Base-by-base conservation (phyloP, 2,329 filamentous ascomycete species). In the Rhynchosporium agropyri region DNA sequence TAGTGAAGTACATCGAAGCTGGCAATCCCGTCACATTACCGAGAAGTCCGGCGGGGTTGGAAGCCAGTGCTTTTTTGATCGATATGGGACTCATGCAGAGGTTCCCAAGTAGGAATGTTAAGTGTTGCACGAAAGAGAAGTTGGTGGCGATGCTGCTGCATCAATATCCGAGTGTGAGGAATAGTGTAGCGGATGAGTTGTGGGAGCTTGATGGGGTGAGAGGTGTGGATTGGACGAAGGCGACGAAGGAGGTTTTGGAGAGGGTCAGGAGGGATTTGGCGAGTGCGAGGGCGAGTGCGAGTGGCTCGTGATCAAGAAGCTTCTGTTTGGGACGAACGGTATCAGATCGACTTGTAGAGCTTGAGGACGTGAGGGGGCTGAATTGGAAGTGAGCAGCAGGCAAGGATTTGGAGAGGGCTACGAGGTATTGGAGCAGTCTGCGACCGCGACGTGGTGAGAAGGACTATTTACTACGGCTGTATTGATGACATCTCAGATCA, bases 41-140 rank as follows among this genome's bases (percentile, higher is more conserved):
- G 49, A 75, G 90, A 0, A 83, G 95, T 28, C 89, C 93, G 0
- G 83, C 89, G 0, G 33, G 33, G 9, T 79, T 99, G 3, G 91
- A 96, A 70, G 83, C 93, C 3, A 73, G 90, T 1, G 88, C 88
- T 0, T 96, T 95, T 70, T 77, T 98, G 38, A 83, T 96, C 74
- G 87, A 93, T 77, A 82, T 79, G 51, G 86, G 86, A 0, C 77
- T 97, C 31, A 85, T 86, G 3, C 74, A 36, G 33, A 36, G 33
- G 33, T 36, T 36, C 9, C 6, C 9, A 75, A 31, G 85, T 86
- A 3, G 74, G 74, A 2, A 7, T 28, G 5, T 71, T 78, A 12
- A 31, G 89, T 89, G 3, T 76, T 87, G 89, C 89, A 3, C 33
- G 33, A 76, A 87, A 60, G 86, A 83, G 73, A 90, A 92, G 74